These are phyloP conservation scores for Eucalyptus pauciflora DNA, from an alignment of 345 rosid genomes.

Conservation along the genomic window DNA sequence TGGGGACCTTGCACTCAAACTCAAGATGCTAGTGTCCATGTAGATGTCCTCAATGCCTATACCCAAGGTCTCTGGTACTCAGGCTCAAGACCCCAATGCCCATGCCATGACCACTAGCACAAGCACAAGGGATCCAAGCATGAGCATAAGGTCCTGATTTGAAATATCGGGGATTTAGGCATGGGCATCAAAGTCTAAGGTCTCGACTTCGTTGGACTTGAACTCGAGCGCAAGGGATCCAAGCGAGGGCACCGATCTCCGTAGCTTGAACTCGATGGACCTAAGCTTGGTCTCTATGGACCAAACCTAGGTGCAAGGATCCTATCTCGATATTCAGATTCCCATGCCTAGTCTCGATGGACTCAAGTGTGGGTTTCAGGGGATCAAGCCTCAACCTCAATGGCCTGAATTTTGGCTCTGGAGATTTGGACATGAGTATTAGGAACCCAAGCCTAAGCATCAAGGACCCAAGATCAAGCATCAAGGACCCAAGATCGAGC, in stretches of 20 bases:
- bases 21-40: fast-evolving
- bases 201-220: neutral
- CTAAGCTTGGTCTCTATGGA: neutral
- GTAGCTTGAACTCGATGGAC: neutral
- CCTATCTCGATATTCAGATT: neutral
- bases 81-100: neutral
- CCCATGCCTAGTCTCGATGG: fast-evolving
- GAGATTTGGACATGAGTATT: neutral
- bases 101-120: neutral
- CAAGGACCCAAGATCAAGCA: neutral
- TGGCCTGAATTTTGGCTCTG: neutral
- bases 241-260: fast-evolving
- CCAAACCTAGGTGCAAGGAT: fast-evolving
- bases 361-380: neutral
- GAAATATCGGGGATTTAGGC: too few species aligned
- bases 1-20: neutral
- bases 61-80: fast-evolving
- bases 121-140: neutral
- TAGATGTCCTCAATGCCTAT: fast-evolving
- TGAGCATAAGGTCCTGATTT: neutral
- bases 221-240: neutral
- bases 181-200: neutral
- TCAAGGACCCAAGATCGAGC: neutral
- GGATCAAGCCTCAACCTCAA: neutral
- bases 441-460: neutral